Conservation (phyloP, 148 eudicot species). For the Salicornia ramosissima region DNA sequence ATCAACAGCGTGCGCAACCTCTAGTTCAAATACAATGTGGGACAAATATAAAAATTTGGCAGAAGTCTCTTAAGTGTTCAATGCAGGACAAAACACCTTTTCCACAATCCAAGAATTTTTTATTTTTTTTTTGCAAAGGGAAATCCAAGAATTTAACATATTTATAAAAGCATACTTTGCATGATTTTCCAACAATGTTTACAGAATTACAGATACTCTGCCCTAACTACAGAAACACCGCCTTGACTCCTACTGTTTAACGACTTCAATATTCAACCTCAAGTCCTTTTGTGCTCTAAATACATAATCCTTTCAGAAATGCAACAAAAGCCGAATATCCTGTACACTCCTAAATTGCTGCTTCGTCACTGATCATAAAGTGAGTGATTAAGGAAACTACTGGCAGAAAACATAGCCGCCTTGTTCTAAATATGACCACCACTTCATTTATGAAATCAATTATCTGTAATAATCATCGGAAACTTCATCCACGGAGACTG, state of each 20-base stretch:
- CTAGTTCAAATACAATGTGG: no score
- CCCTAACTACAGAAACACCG: background rate
- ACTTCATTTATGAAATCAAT: background rate
- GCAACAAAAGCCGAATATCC: slow-evolving; percentile 3
- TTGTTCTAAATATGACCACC: background rate
- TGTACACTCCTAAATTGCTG: slow-evolving; percentile 12
- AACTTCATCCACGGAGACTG: slow-evolving; percentile 24
- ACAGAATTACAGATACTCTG: background rate
- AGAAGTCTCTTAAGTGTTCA: no score
- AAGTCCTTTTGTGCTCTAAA: background rate
- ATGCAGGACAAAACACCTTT: no score
- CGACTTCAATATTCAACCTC: background rate
- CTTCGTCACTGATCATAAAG: background rate
- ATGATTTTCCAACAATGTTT: no score
- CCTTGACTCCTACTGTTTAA: background rate
- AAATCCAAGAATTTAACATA: no score
- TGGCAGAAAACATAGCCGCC: slow-evolving; percentile 1
- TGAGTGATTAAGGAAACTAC: background rate
- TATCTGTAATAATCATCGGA: slow-evolving; percentile 27
- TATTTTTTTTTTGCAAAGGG: no score
- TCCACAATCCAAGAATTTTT: no score
- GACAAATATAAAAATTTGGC: no score
- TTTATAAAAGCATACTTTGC: no score
- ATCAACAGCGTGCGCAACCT: no score
- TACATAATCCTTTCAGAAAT: background rate